Evolutionary conservation across 495 filamentous ascomycete genomes (phyloP).

Genomic region (Ascodesmis nigricans): DNA sequence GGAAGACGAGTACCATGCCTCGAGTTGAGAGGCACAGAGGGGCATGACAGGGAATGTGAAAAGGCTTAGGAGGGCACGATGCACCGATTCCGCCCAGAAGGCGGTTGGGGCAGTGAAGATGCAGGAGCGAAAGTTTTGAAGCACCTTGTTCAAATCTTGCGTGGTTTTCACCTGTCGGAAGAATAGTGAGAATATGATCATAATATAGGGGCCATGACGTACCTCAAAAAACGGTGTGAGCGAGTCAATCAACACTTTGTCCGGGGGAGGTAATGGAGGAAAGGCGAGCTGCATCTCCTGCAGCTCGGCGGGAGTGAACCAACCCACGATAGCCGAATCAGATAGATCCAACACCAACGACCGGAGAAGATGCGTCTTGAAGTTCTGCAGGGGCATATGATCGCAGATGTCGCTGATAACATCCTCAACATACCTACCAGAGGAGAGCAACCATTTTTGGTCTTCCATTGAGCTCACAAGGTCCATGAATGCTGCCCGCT

Average conservation of each 20-base stretch:
- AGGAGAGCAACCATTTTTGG: constrained; percentile 10
- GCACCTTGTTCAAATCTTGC: constrained; percentile 3
- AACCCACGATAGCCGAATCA: constrained; percentile 3
- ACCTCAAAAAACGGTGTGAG: constrained; percentile 9
- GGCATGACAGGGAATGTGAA: constrained; percentile 11
- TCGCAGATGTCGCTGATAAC: constrained; percentile 7
- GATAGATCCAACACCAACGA: constrained; percentile 12
- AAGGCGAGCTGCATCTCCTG: constrained; percentile 4
- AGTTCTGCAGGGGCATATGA: constrained; percentile 7
- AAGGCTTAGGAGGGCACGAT: constrained; percentile 5
- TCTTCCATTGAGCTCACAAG: constrained; percentile 7
- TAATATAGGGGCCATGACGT: neutral
- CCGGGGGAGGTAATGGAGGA: constrained; percentile 8
- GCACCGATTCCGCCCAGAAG: neutral
- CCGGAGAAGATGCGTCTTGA: constrained; percentile 9
- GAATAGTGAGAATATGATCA: neutral
- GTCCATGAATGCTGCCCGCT: constrained; percentile 6
- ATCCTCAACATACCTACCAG: constrained; percentile 9
- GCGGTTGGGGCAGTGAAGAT: neutral
- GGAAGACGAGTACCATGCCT: constrained; percentile 15
- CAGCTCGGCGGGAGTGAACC: constrained; percentile 9
- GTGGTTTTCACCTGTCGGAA: constrained; percentile 8
- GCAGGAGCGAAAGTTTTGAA: constrained; percentile 1
- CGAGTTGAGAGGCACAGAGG: constrained; percentile 8
- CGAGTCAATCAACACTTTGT: constrained; percentile 7